Base-by-base conservation (phyloP, 2,329 filamentous ascomycete genomes). In the Ilyonectria mors-panacis region DNA sequence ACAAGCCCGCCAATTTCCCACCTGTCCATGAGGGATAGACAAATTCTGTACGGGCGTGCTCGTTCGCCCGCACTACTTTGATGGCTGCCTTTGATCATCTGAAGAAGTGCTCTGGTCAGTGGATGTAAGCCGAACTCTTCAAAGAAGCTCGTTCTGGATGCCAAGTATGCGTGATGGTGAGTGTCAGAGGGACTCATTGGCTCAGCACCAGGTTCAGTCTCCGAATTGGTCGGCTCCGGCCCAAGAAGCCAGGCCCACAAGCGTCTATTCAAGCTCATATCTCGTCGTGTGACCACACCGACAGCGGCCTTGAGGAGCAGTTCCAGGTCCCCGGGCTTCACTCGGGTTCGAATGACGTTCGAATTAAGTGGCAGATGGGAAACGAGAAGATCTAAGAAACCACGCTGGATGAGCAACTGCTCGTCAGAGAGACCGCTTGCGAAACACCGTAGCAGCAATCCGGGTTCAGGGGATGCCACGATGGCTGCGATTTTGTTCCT, bases 211-310 rank as follows among this genome's bases (percentile, higher is more conserved):
- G 80, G 81, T 57, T 91, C 86, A 23, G 82, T 74, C 66, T 91
- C 86, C 61, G 81, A 73, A 23, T 81, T 75, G 55, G 84, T 73
- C 47, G 87, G 88, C 56, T 88, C 94, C 3, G 95, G 95, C 0
- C 96, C 96, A 2, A 99, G 85, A 67, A 98, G 91, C 96, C 96
- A 99, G 48, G 93, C 90, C 94, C 95, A 98, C n/a, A 99, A 83
- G 42, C 96, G 89, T 73, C 96, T 87, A 78, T 99, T 99, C 55
- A 99, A 84, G 77, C 95, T 97, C 96, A 99, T 99, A 71, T 99
- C 96, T 80, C 95, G 90, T 56, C 96, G 89, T 21, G 91, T 91
- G 1, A 98, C 94, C 21, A 99, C 95, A 1, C 93, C 91, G n/a
- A 91, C 91, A 6, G 95, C 95, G 17, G 95, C 93, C 65, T 91